Percentiles rank a stretch among this genome's conserved stretches.
These are phyloP conservation scores for Pythium scleroteichum DNA, from an alignment of 352 stramenopile species.

Conservation along the genomic window DNA sequence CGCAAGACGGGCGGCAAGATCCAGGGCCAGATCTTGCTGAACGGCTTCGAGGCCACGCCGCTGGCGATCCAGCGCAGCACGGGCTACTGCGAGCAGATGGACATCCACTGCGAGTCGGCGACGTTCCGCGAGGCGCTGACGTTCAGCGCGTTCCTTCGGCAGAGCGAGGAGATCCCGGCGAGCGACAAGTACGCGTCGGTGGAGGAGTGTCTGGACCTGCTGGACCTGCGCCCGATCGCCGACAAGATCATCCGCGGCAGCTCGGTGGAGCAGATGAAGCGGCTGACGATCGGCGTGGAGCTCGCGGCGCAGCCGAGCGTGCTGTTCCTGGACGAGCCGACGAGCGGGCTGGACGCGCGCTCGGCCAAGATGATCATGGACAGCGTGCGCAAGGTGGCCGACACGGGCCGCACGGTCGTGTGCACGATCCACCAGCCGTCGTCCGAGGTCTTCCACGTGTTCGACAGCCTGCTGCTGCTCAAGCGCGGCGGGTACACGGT, in stretches of 20 bases:
- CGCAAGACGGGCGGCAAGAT: no score
- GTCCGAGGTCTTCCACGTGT: constrained; percentile 87
- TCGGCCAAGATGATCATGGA: constrained; percentile 87
- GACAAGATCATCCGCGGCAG: constrained; percentile 9
- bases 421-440: constrained; percentile 34
- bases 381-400: constrained; percentile 80
- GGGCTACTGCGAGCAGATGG: constrained; percentile 73
- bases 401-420: constrained; percentile 31
- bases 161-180: no score
- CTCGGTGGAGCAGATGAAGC: constrained; percentile 65
- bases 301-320: constrained; percentile 86
- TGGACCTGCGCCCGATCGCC: constrained; percentile 11
- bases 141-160: no score
- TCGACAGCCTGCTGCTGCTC: constrained; percentile 88
- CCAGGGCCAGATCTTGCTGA: no score
- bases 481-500: constrained; percentile 61
- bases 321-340: constrained; percentile 91
- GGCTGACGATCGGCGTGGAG: constrained; percentile 88
- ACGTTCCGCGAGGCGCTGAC: no score
- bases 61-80: no score
- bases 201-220: constrained; percentile 6
- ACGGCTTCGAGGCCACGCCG: no score
- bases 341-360: constrained; percentile 87
- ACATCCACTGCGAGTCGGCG: no score
- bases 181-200: no score